Percentiles rank a stretch among this genome's conserved stretches.
phyloP scores from a whole-genome alignment of 495 filamentous ascomycete species.

The Penicillium tannophilum region DNA sequence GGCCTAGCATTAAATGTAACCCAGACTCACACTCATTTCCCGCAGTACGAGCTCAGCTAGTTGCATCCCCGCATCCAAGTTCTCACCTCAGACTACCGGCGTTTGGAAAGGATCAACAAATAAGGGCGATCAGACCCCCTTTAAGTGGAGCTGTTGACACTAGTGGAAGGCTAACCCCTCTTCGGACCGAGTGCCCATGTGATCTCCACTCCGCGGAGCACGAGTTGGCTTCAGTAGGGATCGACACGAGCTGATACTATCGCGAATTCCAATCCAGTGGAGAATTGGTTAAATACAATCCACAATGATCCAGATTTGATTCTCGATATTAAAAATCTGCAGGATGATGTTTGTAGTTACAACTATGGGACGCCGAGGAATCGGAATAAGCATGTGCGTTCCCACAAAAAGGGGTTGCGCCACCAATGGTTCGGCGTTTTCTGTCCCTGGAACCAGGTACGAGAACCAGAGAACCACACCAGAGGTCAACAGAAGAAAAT shows the following conservation, averaged over 20 bases:
- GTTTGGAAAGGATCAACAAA: slow-evolving; percentile 10
- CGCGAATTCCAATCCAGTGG: too few relatives aligned
- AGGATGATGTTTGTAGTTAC: neutral
- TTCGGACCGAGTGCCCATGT: slow-evolving; percentile 6
- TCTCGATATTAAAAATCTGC: slow-evolving; percentile 1
- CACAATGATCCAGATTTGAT: neutral
- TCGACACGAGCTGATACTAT: slow-evolving; percentile 7
- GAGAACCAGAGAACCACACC: neutral
- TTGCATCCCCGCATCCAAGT: slow-evolving; percentile 20
- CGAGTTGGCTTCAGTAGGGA: slow-evolving; percentile 18
- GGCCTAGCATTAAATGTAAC: too few relatives aligned
- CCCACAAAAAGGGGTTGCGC: neutral
- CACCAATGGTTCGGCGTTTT: slow-evolving; percentile 4
- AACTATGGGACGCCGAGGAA: neutral
- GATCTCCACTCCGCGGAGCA: slow-evolving; percentile 16
- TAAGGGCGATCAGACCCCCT: slow-evolving; percentile 13
- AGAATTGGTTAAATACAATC: neutral
- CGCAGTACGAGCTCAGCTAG: neutral
- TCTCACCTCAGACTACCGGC: slow-evolving; percentile 13
- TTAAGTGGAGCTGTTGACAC: neutral
- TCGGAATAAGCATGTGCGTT: slow-evolving; percentile 7
- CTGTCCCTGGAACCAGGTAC: slow-evolving; percentile 12
- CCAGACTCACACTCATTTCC: slow-evolving; percentile 1
- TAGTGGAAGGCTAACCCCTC: slow-evolving; percentile 5
- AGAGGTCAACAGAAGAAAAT: neutral